Conservation (phyloP, 2,329 filamentous ascomycete genomes). For the Chaetomium globosum region DNA sequence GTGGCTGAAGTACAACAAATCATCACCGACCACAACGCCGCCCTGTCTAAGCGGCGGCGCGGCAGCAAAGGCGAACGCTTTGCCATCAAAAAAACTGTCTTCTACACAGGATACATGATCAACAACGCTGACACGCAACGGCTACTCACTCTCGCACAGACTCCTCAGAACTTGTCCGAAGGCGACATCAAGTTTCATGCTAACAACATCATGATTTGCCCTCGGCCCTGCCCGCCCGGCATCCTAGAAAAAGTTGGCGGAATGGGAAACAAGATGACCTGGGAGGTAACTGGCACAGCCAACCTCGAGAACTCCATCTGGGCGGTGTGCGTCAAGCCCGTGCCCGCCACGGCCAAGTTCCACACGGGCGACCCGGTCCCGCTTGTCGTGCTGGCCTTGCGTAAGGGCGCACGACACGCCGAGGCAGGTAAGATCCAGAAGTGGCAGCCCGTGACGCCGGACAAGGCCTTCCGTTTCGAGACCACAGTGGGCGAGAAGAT, state of each 20-base stretch:
- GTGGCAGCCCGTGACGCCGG: slow-evolving; percentile 75
- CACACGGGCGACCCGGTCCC: slow-evolving; percentile 81
- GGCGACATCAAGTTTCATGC: slow-evolving; percentile 78
- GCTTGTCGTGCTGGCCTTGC: slow-evolving; percentile 78
- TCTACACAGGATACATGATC: slow-evolving; percentile 92
- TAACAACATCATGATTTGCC: slow-evolving; percentile 88
- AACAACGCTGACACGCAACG: slow-evolving; percentile 69
- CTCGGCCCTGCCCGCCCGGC: slow-evolving; percentile 69
- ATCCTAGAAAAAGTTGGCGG: slow-evolving; percentile 85
- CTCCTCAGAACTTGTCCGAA: slow-evolving; percentile 64
- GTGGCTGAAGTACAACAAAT: slow-evolving; percentile 83
- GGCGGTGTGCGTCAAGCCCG: slow-evolving; percentile 78
- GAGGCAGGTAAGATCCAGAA: slow-evolving; percentile 81
- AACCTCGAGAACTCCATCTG: slow-evolving; percentile 80
- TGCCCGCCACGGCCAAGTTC: slow-evolving; percentile 65
- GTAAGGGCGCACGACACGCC: slow-evolving; percentile 72
- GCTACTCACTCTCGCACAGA: slow-evolving; percentile 68
- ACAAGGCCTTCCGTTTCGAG: slow-evolving; percentile 75
- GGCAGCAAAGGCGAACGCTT: slow-evolving; percentile 51
- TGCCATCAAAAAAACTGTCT: slow-evolving; percentile 81
- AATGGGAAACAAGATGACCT: slow-evolving; percentile 78
- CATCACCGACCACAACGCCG: slow-evolving; percentile 81
- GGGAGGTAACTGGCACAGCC: slow-evolving; percentile 78
- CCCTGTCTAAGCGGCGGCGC: slow-evolving; percentile 49
- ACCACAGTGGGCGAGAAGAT: slow-evolving; percentile 86